phyloP scores from a whole-genome alignment of 352 stramenopile species.

The Pythium sp. region DNA sequence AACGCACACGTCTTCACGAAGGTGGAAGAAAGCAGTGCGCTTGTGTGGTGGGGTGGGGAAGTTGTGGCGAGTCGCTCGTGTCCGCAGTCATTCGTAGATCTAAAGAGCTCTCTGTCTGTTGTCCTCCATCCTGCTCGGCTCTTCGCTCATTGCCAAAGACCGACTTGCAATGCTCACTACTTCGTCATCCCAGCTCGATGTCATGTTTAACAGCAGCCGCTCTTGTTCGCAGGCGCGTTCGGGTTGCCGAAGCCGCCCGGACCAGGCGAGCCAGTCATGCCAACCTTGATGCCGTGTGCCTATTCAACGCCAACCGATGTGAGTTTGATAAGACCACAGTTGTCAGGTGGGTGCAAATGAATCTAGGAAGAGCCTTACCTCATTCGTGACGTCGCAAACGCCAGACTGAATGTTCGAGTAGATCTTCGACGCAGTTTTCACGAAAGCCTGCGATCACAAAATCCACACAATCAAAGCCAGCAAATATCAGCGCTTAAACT shows the following conservation, averaged over 20 bases:
- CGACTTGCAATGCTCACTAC: not conserved
- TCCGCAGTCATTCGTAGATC: not conserved
- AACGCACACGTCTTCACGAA: not conserved
- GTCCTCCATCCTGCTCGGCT: not conserved
- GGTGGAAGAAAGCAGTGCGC: not conserved
- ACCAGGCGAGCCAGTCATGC: constrained; percentile 79
- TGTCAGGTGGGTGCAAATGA: not conserved
- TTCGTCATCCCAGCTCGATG: not conserved
- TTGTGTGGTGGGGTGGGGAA: not conserved
- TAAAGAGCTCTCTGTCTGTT: not conserved
- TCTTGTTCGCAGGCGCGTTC: constrained; percentile 60
- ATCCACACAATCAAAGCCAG: not conserved
- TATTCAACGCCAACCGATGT: constrained; percentile 14
- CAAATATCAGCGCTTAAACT: not conserved
- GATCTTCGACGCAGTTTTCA: constrained; percentile 95
- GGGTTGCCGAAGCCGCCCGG: constrained; percentile 78
- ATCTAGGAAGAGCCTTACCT: constrained; percentile 41
- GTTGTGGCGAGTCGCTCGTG: not conserved
- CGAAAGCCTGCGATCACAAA: constrained; percentile 80
- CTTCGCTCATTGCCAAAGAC: not conserved
- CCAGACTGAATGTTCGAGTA: constrained; percentile 95
- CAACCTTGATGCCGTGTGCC: constrained; percentile 88
- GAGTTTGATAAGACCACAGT: not conserved
- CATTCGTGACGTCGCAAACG: constrained; percentile 94
- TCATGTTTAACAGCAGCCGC: constrained; percentile 70